Evolutionary conservation across 1,284 basidiomycete species (phyloP).

Genomic region (Naganishia albida): DNA sequence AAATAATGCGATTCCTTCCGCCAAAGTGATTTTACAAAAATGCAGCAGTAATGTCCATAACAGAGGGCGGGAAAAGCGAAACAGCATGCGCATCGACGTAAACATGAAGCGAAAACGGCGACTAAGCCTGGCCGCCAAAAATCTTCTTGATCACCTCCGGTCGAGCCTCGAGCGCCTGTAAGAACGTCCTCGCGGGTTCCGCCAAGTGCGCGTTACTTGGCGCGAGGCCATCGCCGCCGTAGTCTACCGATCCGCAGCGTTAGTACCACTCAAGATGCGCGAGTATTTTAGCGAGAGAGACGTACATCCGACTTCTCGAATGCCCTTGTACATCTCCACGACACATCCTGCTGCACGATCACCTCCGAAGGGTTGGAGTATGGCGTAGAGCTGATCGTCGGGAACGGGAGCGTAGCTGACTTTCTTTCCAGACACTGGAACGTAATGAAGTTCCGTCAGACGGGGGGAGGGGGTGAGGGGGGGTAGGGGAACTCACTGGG

Average conservation of each 20-base stretch:
- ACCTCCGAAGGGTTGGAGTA: background rate
- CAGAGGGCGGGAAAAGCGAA: no score
- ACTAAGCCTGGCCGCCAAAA: background rate
- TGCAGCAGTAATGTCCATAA: no score
- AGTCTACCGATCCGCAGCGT: constrained; percentile 5
- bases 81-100: no score
- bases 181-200: constrained; percentile 1
- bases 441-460: background rate
- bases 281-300: background rate
- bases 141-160: constrained; percentile 11
- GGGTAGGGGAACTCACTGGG: no score
- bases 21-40: no score
- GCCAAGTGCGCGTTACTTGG: background rate
- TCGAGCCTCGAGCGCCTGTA: background rate
- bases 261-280: background rate
- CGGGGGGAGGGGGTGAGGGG: no score
- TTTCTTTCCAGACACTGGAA: background rate
- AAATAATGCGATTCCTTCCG: no score
- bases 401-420: constrained; percentile 2
- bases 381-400: background rate
- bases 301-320: constrained; percentile 8
- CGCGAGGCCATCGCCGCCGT: constrained; percentile 7
- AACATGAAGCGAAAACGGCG: background rate
- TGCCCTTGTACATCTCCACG: constrained; percentile 11
- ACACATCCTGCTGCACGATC: constrained; percentile 3